Percentiles rank a stretch among this genome's conserved stretches.
phyloP scores from a whole-genome alignment of 2,329 filamentous ascomycete genomes.

The Rosellinia necatrix region DNA sequence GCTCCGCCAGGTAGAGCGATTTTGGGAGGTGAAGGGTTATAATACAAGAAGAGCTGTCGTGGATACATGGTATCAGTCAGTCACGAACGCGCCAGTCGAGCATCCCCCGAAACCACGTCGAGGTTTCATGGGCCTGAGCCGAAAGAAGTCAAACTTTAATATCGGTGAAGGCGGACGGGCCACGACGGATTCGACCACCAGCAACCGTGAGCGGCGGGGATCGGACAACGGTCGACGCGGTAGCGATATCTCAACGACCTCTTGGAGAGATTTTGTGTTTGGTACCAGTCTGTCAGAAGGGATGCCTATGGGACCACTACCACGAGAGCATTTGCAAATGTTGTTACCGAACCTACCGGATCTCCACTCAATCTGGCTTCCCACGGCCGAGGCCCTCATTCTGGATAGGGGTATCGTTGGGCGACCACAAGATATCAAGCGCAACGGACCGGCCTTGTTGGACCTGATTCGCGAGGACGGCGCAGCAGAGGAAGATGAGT shows the following conservation, averaged over 20 bases:
- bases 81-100: conserved; percentile 53
- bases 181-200: conserved; percentile 20
- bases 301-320: conserved; percentile 64
- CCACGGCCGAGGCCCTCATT: conserved; percentile 66
- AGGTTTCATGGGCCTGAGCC: conserved; percentile 57
- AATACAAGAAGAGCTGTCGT: conserved; percentile 63
- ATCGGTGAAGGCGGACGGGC: conserved; percentile 40
- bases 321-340: conserved; percentile 54
- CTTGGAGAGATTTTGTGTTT: conserved; percentile 54
- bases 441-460: conserved; percentile 65
- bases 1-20: conserved; percentile 63
- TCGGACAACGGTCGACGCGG: conserved; percentile 37
- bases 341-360: conserved; percentile 61
- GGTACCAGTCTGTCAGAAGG: conserved; percentile 63
- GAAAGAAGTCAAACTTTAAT: conserved; percentile 59
- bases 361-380: conserved; percentile 65
- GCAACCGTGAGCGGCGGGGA: conserved; percentile 35
- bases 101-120: conserved; percentile 55
- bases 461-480: conserved; percentile 68
- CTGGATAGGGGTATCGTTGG: conserved; percentile 63
- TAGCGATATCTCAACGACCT: conserved; percentile 36
- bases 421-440: conserved; percentile 63
- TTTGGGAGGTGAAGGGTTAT: conserved; percentile 71
- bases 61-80: conserved; percentile 61
- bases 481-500: conserved; percentile 63